These are phyloP conservation scores for Mimosa pudica DNA, from an alignment of 306 rosid species.

Conservation along the genomic window DNA sequence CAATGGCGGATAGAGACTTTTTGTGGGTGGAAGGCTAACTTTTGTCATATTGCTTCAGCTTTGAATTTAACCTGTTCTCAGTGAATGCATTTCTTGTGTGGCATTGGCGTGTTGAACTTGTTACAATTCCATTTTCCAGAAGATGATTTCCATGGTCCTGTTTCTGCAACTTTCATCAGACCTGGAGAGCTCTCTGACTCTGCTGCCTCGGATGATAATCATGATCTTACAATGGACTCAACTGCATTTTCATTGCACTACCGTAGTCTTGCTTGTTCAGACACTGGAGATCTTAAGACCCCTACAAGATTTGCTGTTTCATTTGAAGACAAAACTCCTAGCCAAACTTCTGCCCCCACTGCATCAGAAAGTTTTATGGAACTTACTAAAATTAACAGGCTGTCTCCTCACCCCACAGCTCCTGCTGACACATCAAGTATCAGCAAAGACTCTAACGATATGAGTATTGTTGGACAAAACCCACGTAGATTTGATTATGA, in stretches of 20 bases:
- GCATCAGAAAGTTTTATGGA: constrained; percentile 68
- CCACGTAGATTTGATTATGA: constrained; percentile 53
- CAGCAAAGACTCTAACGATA: constrained; percentile 67
- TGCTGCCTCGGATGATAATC: constrained; percentile 60
- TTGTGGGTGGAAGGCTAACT: neutral
- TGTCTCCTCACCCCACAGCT: constrained; percentile 33
- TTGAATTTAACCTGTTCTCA: neutral
- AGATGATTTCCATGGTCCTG: constrained; percentile 80
- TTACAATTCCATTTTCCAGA: constrained; percentile 47
- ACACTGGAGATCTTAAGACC: constrained; percentile 74
- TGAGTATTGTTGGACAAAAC: constrained; percentile 73
- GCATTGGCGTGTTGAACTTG: neutral
- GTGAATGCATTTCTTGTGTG: neutral
- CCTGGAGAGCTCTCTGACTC: constrained; percentile 71
- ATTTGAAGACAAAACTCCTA: constrained; percentile 54
- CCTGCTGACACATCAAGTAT: constrained; percentile 40
- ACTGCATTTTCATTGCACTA: constrained; percentile 92
- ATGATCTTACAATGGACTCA: constrained; percentile 86
- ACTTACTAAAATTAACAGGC: constrained; percentile 55
- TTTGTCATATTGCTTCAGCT: neutral
- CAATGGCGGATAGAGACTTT: neutral
- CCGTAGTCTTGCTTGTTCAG: constrained; percentile 82
- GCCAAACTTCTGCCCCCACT: constrained; percentile 38
- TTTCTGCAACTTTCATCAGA: constrained; percentile 74
- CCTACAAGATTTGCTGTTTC: constrained; percentile 53